Conservation (phyloP, 2,329 filamentous ascomycete genomes). For the Aspergillus sp. region DNA sequence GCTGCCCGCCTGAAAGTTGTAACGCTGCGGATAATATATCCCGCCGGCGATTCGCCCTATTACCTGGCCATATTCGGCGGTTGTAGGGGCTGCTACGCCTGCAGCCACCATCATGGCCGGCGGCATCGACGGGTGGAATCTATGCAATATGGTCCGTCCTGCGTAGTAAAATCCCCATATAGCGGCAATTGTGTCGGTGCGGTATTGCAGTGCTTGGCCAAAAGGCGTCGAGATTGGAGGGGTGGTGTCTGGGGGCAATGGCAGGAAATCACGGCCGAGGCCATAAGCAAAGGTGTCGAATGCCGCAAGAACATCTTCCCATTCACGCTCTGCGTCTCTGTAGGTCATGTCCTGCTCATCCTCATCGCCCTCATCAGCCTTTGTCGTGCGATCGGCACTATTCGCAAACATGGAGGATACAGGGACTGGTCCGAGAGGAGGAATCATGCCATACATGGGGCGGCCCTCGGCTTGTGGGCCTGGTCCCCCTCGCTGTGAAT, state of each 20-base stretch:
- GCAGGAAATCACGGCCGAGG: conserved; percentile 66
- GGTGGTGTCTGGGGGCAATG: conserved; percentile 59
- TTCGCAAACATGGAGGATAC: conserved; percentile 47
- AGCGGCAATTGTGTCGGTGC: conserved; percentile 76
- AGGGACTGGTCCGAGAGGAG: conserved; percentile 28
- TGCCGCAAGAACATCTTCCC: conserved; percentile 46
- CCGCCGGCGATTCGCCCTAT: conserved; percentile 76
- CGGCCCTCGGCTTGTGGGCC: conserved; percentile 14
- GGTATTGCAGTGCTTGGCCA: conserved; percentile 69
- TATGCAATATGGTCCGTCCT: conserved; percentile 69
- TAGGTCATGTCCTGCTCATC: conserved; percentile 56
- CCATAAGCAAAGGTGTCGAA: conserved; percentile 42
- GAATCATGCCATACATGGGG: conserved; percentile 43
- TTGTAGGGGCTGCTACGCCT: conserved; percentile 63
- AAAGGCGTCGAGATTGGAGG: conserved; percentile 62
- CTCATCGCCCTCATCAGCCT: conserved; percentile 24
- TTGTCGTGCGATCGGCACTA: conserved; percentile 28
- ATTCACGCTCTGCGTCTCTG: conserved; percentile 64
- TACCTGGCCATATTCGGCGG: conserved; percentile 59
- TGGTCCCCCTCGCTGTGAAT: conserved; percentile 6
- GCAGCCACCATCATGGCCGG: conserved; percentile 82
- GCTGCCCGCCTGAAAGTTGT: conserved; percentile 32
- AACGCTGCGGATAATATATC: conserved; percentile 39
- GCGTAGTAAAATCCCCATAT: conserved; percentile 85
- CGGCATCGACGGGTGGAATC: conserved; percentile 81